Base-by-base conservation (phyloP, 108 stramenopile species). In the Cyclotella cryptica region DNA sequence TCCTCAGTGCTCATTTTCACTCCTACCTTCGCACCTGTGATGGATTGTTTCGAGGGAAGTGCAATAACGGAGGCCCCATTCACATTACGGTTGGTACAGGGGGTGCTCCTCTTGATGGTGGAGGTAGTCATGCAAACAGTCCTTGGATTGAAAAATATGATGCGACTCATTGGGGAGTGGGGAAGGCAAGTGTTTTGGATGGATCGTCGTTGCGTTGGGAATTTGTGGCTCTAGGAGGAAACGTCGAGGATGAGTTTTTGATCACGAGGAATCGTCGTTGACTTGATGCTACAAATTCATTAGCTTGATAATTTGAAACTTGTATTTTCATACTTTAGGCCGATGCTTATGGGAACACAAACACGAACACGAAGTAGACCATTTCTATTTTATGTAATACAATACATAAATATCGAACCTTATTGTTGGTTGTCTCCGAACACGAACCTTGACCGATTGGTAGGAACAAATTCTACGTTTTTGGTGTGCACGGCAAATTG, bases 1-100 rank as follows among this genome's bases (percentile, higher is more conserved):
- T 89, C 27, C 47, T 96, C 12, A 62, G 88, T 22, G 96, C 93
- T 13, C 93, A 96, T 70, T 86, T 87, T 74, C 96, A 96, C 69
- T 70, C 80, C 15, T 94, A 94, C 72, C 71, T 89, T 18, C 68
- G 90, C 35, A 85, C 87, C 10, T 91, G 93, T 55, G 84, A 89
- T 65, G 90, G 90, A 19, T 63, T 91, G 67, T 90, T 86, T 63
- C 43, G 52, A 22, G 60, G 69, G 18, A 47, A 82, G 51, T 91
- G 90, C 67, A 30, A 68, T 19, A 77, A 80, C 39, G 88, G 86
- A 15, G 90, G 90, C 13, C 88, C 90, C 12, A 84, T 70, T 15
- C 82, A 92, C 66, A 69, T 92, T 46, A 89, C 89, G 11, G 62
- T 95, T 18, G 93, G 93, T 15, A 84, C 87, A 6, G 87, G 77